Percentiles rank a stretch among this genome's conserved stretches.
Conservation (phyloP, 495 filamentous ascomycete species). For the Hyaloscypha hepaticicola region DNA sequence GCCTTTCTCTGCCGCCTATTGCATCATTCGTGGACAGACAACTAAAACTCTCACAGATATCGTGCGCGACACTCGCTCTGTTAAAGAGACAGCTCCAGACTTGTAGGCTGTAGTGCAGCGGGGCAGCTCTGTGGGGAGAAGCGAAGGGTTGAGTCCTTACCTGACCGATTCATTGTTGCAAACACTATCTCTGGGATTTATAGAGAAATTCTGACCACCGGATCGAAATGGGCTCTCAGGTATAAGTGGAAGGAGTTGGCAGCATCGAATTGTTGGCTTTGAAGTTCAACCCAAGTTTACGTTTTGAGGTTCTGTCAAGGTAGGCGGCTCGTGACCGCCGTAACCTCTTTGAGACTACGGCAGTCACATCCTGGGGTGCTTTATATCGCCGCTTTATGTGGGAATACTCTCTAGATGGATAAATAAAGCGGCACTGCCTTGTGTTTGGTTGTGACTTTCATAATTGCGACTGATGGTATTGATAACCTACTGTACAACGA, state of each 20-base stretch:
- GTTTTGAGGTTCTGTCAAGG: constrained; percentile 3
- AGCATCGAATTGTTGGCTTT: constrained; percentile 5
- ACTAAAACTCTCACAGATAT: neutral
- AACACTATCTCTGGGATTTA: neutral
- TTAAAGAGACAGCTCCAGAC: neutral
- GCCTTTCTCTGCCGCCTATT: neutral
- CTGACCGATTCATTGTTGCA: constrained; percentile 57
- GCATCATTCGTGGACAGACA: neutral
- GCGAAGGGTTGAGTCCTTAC: constrained; percentile 43
- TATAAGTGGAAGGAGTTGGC: neutral
- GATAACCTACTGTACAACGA: too few species aligned
- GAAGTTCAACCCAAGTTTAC: constrained; percentile 7
- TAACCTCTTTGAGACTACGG: neutral
- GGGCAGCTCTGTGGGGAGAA: constrained; percentile 30
- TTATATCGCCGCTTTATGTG: neutral
- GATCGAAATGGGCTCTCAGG: neutral
- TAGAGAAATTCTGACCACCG: neutral
- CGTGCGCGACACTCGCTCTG: neutral
- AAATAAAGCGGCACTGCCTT: too few species aligned
- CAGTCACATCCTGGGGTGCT: too few species aligned
- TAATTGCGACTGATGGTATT: too few species aligned
- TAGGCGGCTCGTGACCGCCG: neutral
- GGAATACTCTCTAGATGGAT: too few species aligned
- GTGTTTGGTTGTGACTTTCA: too few species aligned
- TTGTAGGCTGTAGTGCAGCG: constrained; percentile 9